phyloP scores from a whole-genome alignment of 345 rosid genomes.

The Firmiana major region DNA sequence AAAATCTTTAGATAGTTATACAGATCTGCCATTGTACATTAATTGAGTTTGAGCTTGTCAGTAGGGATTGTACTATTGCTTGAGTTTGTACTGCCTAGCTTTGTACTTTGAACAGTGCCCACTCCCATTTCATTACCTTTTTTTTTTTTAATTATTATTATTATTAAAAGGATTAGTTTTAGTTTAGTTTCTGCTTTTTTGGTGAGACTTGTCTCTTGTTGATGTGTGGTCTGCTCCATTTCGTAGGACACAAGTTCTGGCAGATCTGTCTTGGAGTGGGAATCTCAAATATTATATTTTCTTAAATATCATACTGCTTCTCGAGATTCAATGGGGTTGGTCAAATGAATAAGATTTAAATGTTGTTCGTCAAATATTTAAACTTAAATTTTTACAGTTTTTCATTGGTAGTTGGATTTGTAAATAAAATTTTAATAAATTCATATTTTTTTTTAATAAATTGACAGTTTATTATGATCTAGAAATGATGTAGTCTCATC shows the following conservation, averaged over 20 bases:
- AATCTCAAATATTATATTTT: background rate
- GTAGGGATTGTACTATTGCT: constrained; percentile 24
- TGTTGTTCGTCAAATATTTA: too few species aligned
- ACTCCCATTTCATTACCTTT: background rate
- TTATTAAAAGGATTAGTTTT: background rate
- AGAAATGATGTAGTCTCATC: too few species aligned
- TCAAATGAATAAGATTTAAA: too few species aligned
- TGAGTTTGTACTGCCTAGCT: constrained; percentile 24
- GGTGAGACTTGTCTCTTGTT: constrained; percentile 6
- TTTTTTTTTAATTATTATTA: too few species aligned
- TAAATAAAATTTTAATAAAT: too few species aligned
- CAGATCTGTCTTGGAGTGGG: background rate
- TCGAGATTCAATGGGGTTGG: background rate
- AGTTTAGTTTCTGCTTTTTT: constrained; percentile 14
- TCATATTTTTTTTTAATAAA: too few species aligned
- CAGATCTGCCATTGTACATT: background rate
- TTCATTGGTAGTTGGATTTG: too few species aligned
- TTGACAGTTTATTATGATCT: too few species aligned
- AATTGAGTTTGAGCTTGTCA: constrained; percentile 6
- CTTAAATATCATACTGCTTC: background rate
- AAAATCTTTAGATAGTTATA: constrained; percentile 31
- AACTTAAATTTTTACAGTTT: too few species aligned
- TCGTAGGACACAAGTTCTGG: too few species aligned
- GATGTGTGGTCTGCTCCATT: background rate
- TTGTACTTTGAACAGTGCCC: constrained; percentile 22